Percentiles rank a stretch among this genome's conserved stretches.
phyloP scores from a whole-genome alignment of 305 asterid genomes.

The Solanum hybrid region DNA sequence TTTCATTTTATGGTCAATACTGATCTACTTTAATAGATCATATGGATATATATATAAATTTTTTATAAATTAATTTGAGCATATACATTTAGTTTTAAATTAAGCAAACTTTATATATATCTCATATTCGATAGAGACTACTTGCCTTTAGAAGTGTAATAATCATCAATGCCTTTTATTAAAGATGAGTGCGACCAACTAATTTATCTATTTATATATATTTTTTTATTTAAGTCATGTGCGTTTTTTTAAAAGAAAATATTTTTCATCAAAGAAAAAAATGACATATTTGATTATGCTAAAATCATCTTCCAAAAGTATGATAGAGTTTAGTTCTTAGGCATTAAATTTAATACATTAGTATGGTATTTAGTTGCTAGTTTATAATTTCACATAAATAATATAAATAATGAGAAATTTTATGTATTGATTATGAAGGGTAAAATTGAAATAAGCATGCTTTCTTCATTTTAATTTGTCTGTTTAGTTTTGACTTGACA shows the following conservation, averaged over 20 bases:
- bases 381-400: background rate
- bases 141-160: background rate
- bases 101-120: too few species aligned
- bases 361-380: background rate
- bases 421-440: background rate
- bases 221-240: background rate
- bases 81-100: background rate
- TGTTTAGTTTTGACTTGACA: background rate
- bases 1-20: too few species aligned
- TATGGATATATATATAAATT: too few species aligned
- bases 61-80: background rate
- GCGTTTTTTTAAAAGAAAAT: background rate
- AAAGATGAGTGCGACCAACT: background rate
- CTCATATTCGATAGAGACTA: background rate
- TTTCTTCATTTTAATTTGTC: background rate
- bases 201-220: background rate
- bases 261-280: background rate
- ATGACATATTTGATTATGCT: background rate
- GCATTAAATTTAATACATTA: background rate
- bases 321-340: background rate
- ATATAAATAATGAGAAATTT: background rate
- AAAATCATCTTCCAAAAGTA: background rate
- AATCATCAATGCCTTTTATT: background rate
- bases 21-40: background rate
- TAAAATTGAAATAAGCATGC: background rate